Evolutionary conservation across 768 basidiomycete species (phyloP), one percentile per base, ranked within the genome.

Genomic region (Suillus americanus): DNA sequence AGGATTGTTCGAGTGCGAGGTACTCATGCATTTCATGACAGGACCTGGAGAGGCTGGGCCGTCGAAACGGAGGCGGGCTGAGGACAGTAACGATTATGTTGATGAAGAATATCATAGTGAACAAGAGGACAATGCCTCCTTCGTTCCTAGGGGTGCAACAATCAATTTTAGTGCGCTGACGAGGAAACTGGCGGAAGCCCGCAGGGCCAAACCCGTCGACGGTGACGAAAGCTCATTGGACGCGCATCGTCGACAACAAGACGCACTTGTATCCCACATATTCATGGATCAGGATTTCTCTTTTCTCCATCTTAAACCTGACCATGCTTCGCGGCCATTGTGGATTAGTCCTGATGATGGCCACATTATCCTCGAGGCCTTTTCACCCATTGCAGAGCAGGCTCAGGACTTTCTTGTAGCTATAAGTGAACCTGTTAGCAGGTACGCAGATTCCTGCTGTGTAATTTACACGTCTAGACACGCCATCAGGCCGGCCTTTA

Each of bases 341-440:
- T 99, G 97, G 96, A 98, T 99, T 67, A 93, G 90, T 69, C 94
- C 95, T 7, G 90, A 93, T 68, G 91, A 94, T 73, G 90, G 90
- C 0, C 89, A 91, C 69, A 98, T 99, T 71, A 99, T 99, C 66
- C 87, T 99, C 40, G 97, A 99, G 77, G 95, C 94, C 0, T 99
- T 99, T 76, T 95, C 94, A 28, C 95, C 97, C 5, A 95, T 99
- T 66, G 96, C 97, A 25, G 95, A 96, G 72, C 95, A 97, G 78
- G 97, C 97, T 4, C 97, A 99, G 77, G 97, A 99, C 74, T 99
- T 99, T 72, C 84, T 99, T 53, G 94, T 97, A 51, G 97, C 97
- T 45, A 99, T 99, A 59, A 94, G 94, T 71, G 97, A 99, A 78
- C 97, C 97, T 70, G 95, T 99, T 72, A 98, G 95, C 84, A 90